A percentile compares a stretch with the other conserved stretches of the same genome.
These are phyloP conservation scores for Diaporthe sp. DNA, from an alignment of 2,329 filamentous ascomycete genomes.

Conservation along the genomic window DNA sequence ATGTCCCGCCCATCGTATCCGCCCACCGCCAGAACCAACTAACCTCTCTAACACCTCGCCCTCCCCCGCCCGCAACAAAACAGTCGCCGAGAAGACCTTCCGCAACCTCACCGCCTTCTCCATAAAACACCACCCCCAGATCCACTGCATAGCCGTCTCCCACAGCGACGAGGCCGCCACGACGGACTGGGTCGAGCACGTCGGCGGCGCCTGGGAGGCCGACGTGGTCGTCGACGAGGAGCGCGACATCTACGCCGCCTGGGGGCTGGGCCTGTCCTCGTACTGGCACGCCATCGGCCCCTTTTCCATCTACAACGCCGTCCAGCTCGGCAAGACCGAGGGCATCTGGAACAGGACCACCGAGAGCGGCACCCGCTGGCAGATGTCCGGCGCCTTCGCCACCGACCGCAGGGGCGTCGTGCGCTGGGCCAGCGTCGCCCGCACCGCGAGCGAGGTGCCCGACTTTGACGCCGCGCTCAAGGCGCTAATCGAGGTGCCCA, in stretches of 20 bases:
- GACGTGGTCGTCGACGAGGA: conserved; percentile 72
- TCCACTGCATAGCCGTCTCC: conserved; percentile 74
- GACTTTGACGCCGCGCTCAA: conserved; percentile 64
- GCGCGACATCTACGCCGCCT: conserved; percentile 72
- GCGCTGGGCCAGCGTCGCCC: conserved; percentile 64
- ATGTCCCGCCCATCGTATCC: not conserved
- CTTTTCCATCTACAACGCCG: conserved; percentile 68
- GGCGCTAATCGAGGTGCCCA: conserved; percentile 40
- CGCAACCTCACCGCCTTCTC: conserved; percentile 67
- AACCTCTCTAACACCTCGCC: conserved; percentile 11
- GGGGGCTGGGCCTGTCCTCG: conserved; percentile 74
- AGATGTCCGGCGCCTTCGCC: conserved; percentile 76
- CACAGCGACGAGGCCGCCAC: conserved; percentile 69
- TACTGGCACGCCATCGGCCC: conserved; percentile 76
- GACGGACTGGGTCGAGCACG: conserved; percentile 68
- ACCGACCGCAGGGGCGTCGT: conserved; percentile 67
- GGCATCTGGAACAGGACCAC: conserved; percentile 76
- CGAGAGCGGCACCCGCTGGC: conserved; percentile 78
- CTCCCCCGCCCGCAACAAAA: not conserved
- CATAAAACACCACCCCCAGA: conserved; percentile 58
- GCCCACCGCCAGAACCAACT: not conserved
- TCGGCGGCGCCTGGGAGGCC: conserved; percentile 71
- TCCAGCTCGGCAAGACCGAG: conserved; percentile 71
- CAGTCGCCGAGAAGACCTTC: conserved; percentile 79
- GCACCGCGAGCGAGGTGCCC: conserved; percentile 66